Base-by-base conservation (phyloP, 495 filamentous ascomycete genomes). In the Choiromyces venosus region DNA sequence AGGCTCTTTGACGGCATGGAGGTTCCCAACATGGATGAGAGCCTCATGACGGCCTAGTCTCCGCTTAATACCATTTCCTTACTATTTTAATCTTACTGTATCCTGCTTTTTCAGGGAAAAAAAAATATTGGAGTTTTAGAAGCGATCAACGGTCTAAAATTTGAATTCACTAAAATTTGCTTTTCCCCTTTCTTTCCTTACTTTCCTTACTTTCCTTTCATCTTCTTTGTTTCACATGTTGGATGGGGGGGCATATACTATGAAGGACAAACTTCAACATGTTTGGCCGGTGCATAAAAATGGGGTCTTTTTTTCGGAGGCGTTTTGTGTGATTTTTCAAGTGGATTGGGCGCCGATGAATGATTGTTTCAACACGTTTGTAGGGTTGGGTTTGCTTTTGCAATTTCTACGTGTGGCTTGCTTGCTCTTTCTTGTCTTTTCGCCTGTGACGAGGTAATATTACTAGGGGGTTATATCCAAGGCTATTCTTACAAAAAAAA, bases 1-100 rank as follows among this genome's bases (percentile, higher is more conserved):
- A 86, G 90, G 14, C 84, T 98, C 12, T 95, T 99, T 82, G 87
- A 92, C n/a, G 92, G 88, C 40, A 83, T 99, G 8, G 82, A 86
- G 66, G 87, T 93, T 65, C 84, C 88, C 69, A 86, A 91, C 73
- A 82, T 94, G 46, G 87, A 93, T 69, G 84, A 83, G 65, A 81
- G 82, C 66, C 70, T 85, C 33, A 74, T n/a, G 67, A 78, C 46
- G 33, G 46, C 14, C 36, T 65, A 2, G 36, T 70, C 29, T 78
- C 37, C 66, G 71, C 5, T 61, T 71, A 16, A 56, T 71, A 19
- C 33, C 66, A 5, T 66, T 71, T 38, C 65, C 69, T 64, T 65
- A 42, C 37, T 46, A n/a, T 68, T 56, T 21, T 39, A 8, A 35
- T 35, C 33, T 68, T 61, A 40, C 25, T 46, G 14, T 12, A 37